Percentiles rank a stretch among this genome's conserved stretches.
Evolutionary conservation across 768 basidiomycete species (phyloP).

Genomic region (Panaeolus cyanescens): DNA sequence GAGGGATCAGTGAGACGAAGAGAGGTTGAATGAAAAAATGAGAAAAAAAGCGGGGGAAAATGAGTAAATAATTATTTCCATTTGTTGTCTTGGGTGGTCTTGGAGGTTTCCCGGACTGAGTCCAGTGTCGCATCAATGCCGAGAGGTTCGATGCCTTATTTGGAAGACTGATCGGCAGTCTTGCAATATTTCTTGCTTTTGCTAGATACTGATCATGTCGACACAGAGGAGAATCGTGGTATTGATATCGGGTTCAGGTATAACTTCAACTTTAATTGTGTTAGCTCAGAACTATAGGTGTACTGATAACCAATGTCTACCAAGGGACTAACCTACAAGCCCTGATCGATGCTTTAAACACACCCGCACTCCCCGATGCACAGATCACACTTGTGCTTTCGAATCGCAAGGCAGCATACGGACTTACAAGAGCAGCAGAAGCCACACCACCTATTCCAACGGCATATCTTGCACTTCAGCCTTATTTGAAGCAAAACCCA

Average conservation of each 20-base stretch:
- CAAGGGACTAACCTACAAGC: conserved; percentile 96
- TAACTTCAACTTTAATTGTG: not conserved
- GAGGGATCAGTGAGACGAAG: not conserved
- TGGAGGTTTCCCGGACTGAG: not conserved
- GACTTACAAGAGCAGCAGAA: conserved; percentile 75
- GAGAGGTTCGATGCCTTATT: not conserved
- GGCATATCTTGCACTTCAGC: conserved; percentile 80
- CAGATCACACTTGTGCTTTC: conserved; percentile 84
- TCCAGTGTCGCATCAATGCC: not conserved
- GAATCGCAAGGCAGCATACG: conserved; percentile 89
- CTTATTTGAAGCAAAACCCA: conserved; percentile 75
- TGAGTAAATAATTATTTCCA: not conserved
- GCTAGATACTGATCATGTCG: not conserved
- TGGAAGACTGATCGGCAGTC: conserved; percentile 1
- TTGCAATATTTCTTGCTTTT: not conserved
- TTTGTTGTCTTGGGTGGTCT: not conserved
- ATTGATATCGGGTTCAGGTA: conserved; percentile 1
- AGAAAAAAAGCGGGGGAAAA: not conserved
- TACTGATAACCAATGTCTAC: not conserved
- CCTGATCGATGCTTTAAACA: conserved; percentile 84
- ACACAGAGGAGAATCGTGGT: not conserved
- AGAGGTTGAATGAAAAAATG: not conserved
- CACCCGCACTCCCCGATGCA: conserved; percentile 70
- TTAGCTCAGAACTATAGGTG: conserved; percentile 7
- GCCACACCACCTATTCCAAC: conserved; percentile 81